phyloP scores from a whole-genome alignment of 2,329 filamentous ascomycete species.

The Fusarium armeniacum region DNA sequence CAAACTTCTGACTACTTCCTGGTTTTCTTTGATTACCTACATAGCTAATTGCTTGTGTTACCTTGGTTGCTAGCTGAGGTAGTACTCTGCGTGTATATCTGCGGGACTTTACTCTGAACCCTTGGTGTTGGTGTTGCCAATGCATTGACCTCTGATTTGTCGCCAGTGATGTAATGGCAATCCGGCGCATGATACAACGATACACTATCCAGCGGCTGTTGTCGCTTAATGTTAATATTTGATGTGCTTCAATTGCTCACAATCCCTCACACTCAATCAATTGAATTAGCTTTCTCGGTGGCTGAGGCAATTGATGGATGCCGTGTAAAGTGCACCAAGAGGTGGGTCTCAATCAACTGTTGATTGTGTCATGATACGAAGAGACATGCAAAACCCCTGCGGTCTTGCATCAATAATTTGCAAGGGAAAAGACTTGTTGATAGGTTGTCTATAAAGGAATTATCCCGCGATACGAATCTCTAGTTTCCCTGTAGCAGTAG shows the following conservation, averaged over 20 bases:
- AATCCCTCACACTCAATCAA: not conserved
- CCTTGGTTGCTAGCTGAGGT: not conserved
- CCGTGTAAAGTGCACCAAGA: not conserved
- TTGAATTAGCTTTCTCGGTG: not conserved
- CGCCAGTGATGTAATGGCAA: not conserved
- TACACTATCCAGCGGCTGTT: not conserved
- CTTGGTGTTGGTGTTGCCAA: not conserved
- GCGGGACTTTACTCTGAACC: not conserved
- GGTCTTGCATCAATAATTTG: not conserved
- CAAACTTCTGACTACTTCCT: conserved; percentile 22
- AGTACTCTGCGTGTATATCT: not conserved
- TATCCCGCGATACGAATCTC: too few species aligned
- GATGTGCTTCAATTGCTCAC: not conserved
- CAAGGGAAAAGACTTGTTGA: not conserved
- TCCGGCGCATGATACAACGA: not conserved
- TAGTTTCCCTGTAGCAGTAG: too few species aligned
- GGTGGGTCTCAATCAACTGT: not conserved
- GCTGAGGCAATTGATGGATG: not conserved
- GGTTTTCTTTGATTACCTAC: not conserved
- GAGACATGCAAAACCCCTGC: not conserved
- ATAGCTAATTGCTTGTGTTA: not conserved
- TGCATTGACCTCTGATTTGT: conserved; percentile 1
- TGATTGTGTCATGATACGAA: not conserved
- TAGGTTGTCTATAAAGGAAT: not conserved
- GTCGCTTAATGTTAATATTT: not conserved